Conservation (phyloP, 1,139 yeast genomes). For the Maudiozyma humilis region DNA sequence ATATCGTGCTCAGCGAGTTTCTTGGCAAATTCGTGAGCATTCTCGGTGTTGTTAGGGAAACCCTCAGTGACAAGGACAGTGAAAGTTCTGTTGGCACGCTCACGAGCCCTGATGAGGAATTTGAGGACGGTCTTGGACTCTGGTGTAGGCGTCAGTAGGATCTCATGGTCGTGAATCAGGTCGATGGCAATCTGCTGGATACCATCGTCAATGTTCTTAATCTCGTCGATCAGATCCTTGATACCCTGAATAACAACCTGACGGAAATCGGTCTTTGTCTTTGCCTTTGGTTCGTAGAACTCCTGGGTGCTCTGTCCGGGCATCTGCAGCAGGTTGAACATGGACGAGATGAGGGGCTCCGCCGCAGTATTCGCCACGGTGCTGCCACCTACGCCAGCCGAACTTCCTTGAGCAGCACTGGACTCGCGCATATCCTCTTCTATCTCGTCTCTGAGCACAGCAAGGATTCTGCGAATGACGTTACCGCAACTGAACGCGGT, state of each 20-base stretch:
- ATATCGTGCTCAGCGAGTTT: conserved; percentile 77
- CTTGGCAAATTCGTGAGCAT: conserved; percentile 73
- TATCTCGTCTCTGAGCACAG: conserved; percentile 79
- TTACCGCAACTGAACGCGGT: conserved; percentile 84
- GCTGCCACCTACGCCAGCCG: neutral
- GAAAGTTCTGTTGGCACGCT: conserved; percentile 66
- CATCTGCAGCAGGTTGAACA: conserved; percentile 80
- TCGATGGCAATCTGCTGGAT: conserved; percentile 86
- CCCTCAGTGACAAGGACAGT: conserved; percentile 89
- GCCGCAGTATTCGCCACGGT: conserved; percentile 21
- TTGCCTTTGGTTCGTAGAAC: conserved; percentile 23
- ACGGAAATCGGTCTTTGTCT: conserved; percentile 51
- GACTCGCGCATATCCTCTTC: conserved; percentile 40
- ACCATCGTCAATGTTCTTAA: conserved; percentile 80
- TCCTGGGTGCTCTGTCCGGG: conserved; percentile 25
- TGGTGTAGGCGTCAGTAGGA: conserved; percentile 87
- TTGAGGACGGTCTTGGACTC: conserved; percentile 82
- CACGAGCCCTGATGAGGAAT: conserved; percentile 77
- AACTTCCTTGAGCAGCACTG: neutral
- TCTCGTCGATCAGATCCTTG: conserved; percentile 86
- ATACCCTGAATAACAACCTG: conserved; percentile 91
- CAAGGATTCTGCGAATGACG: conserved; percentile 80
- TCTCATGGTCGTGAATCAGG: conserved; percentile 89
- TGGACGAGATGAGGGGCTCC: conserved; percentile 65
- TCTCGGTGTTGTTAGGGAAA: conserved; percentile 74